These are phyloP conservation scores for Solanum chmielewskii DNA, from an alignment of 257 asterid genomes.

Conservation along the genomic window DNA sequence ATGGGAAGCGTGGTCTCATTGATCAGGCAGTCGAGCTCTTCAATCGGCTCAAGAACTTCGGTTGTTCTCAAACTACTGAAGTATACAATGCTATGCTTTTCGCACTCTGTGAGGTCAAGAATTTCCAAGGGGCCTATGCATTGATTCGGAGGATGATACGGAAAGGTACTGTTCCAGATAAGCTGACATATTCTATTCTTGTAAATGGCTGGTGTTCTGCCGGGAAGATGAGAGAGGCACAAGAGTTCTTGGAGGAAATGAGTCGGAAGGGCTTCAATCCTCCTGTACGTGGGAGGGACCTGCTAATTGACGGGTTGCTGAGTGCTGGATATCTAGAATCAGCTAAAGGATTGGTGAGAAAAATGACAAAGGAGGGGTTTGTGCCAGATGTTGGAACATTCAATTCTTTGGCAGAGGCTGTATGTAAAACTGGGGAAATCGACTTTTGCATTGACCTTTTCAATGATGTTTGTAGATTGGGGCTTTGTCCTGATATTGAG, in stretches of 20 bases:
- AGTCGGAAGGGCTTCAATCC: constrained; percentile 79
- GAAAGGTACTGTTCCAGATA: constrained; percentile 61
- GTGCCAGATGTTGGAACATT: constrained; percentile 82
- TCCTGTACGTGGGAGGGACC: constrained; percentile 93
- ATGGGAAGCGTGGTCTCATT: constrained; percentile 73
- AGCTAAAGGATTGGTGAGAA: constrained; percentile 78
- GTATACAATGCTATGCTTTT: constrained; percentile 82
- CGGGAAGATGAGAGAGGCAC: constrained; percentile 95
- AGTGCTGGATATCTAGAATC: constrained; percentile 98
- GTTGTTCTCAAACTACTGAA: constrained; percentile 64
- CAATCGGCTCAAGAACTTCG: constrained; percentile 62
- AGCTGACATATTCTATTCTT: constrained; percentile 68
- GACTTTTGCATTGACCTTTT: constrained; percentile 71
- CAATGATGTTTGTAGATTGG: constrained; percentile 53
- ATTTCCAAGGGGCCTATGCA: constrained; percentile 92
- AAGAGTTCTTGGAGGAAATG: constrained; percentile 91
- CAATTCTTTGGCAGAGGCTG: constrained; percentile 68
- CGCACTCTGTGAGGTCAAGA: constrained; percentile 86
- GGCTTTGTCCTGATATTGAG: constrained; percentile 57
- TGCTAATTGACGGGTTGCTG: constrained; percentile 71
- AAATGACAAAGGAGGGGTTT: constrained; percentile 82
- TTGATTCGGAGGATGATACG: constrained; percentile 85
- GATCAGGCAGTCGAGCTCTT: constrained; percentile 84
- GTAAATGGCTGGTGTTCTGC: constrained; percentile 95
- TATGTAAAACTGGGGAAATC: constrained; percentile 57